Percentiles rank a stretch among this genome's conserved stretches.
Evolutionary conservation across 257 asterid species (phyloP).

Genomic region (Paulownia fortunei): DNA sequence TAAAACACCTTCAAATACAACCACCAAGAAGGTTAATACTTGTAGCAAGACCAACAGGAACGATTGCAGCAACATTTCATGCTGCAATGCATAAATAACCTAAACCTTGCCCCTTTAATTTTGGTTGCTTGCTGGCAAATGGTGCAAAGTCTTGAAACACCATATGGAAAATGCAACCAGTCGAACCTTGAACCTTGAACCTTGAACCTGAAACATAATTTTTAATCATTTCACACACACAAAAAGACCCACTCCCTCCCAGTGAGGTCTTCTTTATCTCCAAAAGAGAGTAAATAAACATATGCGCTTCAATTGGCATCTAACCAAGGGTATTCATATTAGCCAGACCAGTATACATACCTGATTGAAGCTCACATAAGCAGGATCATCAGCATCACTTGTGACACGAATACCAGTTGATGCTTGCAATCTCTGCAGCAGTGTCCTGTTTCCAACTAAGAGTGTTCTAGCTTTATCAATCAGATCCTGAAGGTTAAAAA

Average conservation of each 20-base stretch:
- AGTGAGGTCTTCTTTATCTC: not conserved
- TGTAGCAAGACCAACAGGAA: conserved; percentile 41
- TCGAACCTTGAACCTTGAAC: too few relatives aligned
- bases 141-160: conserved; percentile 51
- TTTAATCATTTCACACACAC: not conserved
- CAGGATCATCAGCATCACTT: conserved; percentile 64
- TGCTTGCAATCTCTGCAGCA: conserved; percentile 72
- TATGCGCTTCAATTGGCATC: not conserved
- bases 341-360: conserved; percentile 35
- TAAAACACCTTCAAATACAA: not conserved
- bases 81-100: conserved; percentile 27
- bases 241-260: conserved; percentile 14
- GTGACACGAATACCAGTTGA: conserved; percentile 64
- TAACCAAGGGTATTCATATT: not conserved
- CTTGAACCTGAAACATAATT: not conserved
- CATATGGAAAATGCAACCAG: conserved; percentile 63
- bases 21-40: conserved; percentile 6
- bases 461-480: conserved; percentile 84
- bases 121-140: conserved; percentile 75
- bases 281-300: not conserved
- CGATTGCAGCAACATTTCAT: conserved; percentile 23
- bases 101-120: conserved; percentile 46
- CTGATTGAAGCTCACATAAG: conserved; percentile 76
- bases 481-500: conserved; percentile 66
- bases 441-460: conserved; percentile 81